Base-by-base conservation (phyloP, 2,329 filamentous ascomycete species). In the Dactylellina haptotyla region DNA sequence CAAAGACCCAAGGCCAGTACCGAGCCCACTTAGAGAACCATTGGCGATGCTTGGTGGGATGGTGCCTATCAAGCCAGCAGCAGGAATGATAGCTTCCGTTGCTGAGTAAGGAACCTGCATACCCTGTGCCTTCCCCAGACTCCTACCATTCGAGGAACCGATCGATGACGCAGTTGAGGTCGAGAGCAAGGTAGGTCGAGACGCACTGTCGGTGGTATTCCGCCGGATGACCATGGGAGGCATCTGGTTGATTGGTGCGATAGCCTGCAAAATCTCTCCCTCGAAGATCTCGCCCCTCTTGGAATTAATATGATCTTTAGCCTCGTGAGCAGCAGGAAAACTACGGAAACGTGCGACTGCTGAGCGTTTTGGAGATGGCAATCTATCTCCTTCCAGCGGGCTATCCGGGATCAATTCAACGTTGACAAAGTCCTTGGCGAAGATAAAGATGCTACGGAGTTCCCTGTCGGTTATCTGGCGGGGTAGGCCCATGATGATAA, bases 301-400 rank as follows among this genome's bases (percentile, higher is more conserved):
- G 23, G 70, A 75, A 39, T 75, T 75, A 32, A 75, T 75, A 12
- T 75, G 75, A 18, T 76, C 74, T 45, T 78, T 77, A 25, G 77
- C 77, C 50, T 78, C 75, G 4, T 76, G 56, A n/a, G 77, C 77
- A 16, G 72, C 73, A 16, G 76, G 70, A 25, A 75, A 73, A 43
- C 70, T 76, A 28, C 75, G 73, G 46, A 78, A 77, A 50, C 76
- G 64, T 57, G 77, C 77, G 43, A 77, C 61, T 9, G 76, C 76
- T 51, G 75, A 71, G 16, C 66, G 73, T 37, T 75, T 75, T 6
- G 70, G 75, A 53, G 63, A 59, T n/a, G 57, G 62, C 30, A 69
- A 41, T n/a, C 62, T 34, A 2, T 45, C 63, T 14, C 64, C 63
- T 51, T 69, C 70, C n/a, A 75, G 39, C 14, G 66, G 66, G 26